These are phyloP conservation scores for Coniosporium uncinatum DNA, from an alignment of 2,329 filamentous ascomycete genomes.

Conservation along the genomic window DNA sequence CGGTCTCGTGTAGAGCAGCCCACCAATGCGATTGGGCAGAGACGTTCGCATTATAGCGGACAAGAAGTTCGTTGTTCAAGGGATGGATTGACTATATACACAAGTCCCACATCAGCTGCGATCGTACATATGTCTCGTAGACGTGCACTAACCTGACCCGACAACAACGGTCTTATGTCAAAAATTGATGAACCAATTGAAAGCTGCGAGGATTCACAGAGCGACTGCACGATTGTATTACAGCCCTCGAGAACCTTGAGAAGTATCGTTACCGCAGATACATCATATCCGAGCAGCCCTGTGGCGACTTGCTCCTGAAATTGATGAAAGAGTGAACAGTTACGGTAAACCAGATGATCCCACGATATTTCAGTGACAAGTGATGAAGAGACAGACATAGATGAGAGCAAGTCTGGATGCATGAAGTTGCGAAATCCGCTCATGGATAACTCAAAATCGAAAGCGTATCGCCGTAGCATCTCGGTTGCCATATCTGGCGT, in stretches of 20 bases:
- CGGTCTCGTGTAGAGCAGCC: not conserved
- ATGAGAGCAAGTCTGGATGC: too few species aligned
- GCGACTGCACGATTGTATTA: too few species aligned
- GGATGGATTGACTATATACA: conserved; percentile 34
- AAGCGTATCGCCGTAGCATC: conserved; percentile 7
- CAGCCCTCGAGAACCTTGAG: too few species aligned
- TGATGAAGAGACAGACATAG: too few species aligned
- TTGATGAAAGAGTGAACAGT: conserved; percentile 9
- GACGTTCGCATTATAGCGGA: conserved; percentile 13
- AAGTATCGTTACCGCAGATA: too few species aligned
- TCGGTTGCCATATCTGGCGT: not conserved
- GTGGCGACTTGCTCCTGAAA: conserved; percentile 4
- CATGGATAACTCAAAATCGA: conserved; percentile 26
- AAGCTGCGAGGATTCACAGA: too few species aligned
- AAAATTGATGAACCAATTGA: too few species aligned
- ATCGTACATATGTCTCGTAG: too few species aligned
- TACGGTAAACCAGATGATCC: conserved; percentile 26
- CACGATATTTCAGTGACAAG: conserved; percentile 12
- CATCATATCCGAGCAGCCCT: conserved; percentile 5
- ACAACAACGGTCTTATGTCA: too few species aligned
- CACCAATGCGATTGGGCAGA: too few species aligned
- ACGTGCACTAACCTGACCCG: too few species aligned
- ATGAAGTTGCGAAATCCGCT: conserved; percentile 28
- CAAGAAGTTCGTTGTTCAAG: conserved; percentile 35
- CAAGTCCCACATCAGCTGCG: too few species aligned